These are phyloP conservation scores for Drechslerella coelobrocha DNA, from an alignment of 2,329 filamentous ascomycete species.

Conservation along the genomic window DNA sequence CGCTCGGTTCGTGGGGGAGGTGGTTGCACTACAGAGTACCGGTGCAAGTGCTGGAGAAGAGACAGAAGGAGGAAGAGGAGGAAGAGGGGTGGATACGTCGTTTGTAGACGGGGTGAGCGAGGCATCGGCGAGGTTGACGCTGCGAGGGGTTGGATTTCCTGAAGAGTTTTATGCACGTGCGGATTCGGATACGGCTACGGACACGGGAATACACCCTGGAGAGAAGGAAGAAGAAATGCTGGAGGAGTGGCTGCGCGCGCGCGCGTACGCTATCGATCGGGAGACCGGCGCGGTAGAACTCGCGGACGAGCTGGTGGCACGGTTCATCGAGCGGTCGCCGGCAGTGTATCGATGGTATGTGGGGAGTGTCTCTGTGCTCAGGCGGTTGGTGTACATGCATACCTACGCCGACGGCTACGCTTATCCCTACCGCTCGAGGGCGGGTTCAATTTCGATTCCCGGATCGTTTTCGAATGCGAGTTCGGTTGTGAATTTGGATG, in stretches of 20 bases:
- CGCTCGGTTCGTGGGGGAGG: constrained; percentile 41
- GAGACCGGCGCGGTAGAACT: constrained; percentile 53
- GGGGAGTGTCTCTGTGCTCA: constrained; percentile 51
- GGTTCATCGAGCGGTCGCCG: constrained; percentile 43
- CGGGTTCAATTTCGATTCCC: too few relatives aligned
- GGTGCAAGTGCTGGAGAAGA: neutral
- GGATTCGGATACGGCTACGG: neutral
- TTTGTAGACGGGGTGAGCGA: constrained; percentile 49
- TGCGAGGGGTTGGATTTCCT: constrained; percentile 48
- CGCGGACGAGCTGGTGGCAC: constrained; percentile 48
- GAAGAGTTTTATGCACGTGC: constrained; percentile 5
- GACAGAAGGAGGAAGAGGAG: neutral
- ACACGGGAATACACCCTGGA: neutral
- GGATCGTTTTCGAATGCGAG: too few relatives aligned
- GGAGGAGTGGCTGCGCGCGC: constrained; percentile 47
- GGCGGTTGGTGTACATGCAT: constrained; percentile 52
- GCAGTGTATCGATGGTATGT: constrained; percentile 43
- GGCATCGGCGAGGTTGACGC: constrained; percentile 30
- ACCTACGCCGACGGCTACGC: too few relatives aligned
- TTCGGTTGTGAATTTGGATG: too few relatives aligned
- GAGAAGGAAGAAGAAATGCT: constrained; percentile 17
- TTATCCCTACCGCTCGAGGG: too few relatives aligned
- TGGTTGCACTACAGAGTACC: constrained; percentile 10
- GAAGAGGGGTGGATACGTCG: constrained; percentile 34
- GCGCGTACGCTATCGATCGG: constrained; percentile 52